Evolutionary conservation across 2,329 filamentous ascomycete genomes (phyloP).

Genomic region (Cercospora nicotianae): DNA sequence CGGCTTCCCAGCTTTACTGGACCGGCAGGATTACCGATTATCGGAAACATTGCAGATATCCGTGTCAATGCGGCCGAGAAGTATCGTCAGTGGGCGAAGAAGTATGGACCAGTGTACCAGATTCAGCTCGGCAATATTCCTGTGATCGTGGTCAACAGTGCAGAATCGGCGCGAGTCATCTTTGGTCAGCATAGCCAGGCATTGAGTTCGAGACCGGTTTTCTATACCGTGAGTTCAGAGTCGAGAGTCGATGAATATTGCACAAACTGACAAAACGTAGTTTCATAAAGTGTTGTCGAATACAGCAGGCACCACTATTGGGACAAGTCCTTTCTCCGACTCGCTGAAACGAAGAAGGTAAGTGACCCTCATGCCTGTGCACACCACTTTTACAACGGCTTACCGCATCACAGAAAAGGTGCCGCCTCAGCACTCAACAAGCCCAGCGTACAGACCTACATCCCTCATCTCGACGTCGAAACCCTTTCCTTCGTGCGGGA

Average conservation of each 20-base stretch:
- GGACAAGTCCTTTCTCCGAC: slow-evolving; percentile 66
- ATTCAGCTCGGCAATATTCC: slow-evolving; percentile 50
- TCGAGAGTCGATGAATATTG: too few species aligned
- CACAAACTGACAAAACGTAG: neutral
- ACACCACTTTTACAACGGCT: neutral
- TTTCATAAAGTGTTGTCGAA: slow-evolving; percentile 60
- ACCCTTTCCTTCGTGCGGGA: slow-evolving; percentile 64
- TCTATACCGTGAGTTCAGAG: slow-evolving; percentile 39
- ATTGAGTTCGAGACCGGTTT: slow-evolving; percentile 45
- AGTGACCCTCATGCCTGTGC: neutral
- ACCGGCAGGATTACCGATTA: slow-evolving; percentile 42
- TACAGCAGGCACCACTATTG: slow-evolving; percentile 67
- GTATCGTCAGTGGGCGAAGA: slow-evolving; percentile 46
- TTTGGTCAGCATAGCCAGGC: slow-evolving; percentile 47
- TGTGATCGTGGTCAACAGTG: slow-evolving; percentile 47
- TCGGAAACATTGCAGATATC: slow-evolving; percentile 48
- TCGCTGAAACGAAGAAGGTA: slow-evolving; percentile 57
- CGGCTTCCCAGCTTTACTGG: slow-evolving; percentile 43
- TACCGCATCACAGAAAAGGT: slow-evolving; percentile 52
- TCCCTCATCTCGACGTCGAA: slow-evolving; percentile 63
- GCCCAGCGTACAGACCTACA: slow-evolving; percentile 62
- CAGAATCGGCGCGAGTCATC: slow-evolving; percentile 43
- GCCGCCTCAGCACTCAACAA: slow-evolving; percentile 66
- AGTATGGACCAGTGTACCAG: slow-evolving; percentile 47
- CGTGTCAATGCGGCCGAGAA: slow-evolving; percentile 46